These are phyloP conservation scores for Sherardia arvensis DNA, from an alignment of 257 asterid genomes.

Conservation along the genomic window DNA sequence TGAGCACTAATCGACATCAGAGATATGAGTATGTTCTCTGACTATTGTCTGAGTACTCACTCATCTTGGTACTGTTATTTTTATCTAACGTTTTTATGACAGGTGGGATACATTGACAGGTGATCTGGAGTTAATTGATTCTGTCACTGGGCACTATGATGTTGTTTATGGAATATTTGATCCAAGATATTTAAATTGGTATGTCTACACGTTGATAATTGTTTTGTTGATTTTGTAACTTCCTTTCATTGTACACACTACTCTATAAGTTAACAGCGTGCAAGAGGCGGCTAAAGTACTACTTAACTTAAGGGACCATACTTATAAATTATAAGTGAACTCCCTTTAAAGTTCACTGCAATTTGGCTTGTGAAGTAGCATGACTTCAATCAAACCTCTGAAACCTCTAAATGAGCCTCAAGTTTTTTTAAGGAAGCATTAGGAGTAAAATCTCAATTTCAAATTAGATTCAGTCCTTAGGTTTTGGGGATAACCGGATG, in stretches of 20 bases:
- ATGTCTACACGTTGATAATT: constrained; percentile 10
- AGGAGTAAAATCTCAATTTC: neutral
- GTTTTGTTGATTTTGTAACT: neutral
- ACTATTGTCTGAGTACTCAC: constrained; percentile 7
- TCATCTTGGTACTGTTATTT: constrained; percentile 16
- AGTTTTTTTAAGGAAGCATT: neutral
- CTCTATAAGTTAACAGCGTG: neutral
- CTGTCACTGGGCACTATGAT: constrained; percentile 70
- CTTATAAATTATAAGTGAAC: neutral
- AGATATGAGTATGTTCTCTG: constrained; percentile 74
- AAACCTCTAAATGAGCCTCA: neutral
- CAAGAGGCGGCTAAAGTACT: neutral
- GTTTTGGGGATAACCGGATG: neutral
- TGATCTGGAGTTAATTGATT: constrained; percentile 84
- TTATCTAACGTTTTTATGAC: constrained; percentile 32
- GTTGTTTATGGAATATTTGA: constrained; percentile 86
- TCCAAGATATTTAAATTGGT: constrained; percentile 73
- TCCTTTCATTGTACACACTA: neutral
- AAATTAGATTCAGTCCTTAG: neutral
- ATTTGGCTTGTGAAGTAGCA: neutral
- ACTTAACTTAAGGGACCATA: neutral
- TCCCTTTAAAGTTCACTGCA: neutral
- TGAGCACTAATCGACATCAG: constrained; percentile 59
- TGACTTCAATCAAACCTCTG: neutral
- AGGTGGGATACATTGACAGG: constrained; percentile 98